Base-by-base conservation (phyloP, 495 filamentous ascomycete genomes). In the Chaetomidium leptoderma region DNA sequence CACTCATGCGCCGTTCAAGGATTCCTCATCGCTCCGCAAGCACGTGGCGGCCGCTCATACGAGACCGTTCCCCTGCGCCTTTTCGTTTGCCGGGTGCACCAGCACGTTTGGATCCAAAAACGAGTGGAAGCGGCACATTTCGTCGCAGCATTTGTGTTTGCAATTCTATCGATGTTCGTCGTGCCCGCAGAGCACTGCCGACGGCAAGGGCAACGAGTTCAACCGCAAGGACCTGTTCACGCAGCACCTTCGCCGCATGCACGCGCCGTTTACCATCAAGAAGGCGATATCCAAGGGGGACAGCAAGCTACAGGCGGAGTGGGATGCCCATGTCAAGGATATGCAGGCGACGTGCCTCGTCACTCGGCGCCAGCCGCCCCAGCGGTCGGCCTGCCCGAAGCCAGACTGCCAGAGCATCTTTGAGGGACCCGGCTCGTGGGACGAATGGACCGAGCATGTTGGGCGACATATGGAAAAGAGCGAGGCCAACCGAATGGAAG, bases 161-260 rank as follows among this genome's bases (percentile, higher is more conserved):
- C 85, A 85, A 37, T 91, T 86, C 70, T 98, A 89, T 70, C 84
- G 89, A 36, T 98, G 93, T 69, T 81, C 79, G 19, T 84, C 92
- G 24, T 83, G 89, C 33, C 83, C 82, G 6, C 77, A 81, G 21
- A 88, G 85, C 66, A 82, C 76, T 35, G 70, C 73, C 3, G 79
- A 82, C 52, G 78, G 80, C 27, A 83, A 82, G 55, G 79, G 78
- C 1, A 83, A 82, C 55, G 79, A 82, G 63, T 83, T 83, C 60
- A 96, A 96, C 73, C 88, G 92, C 60, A 97, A 97, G 70, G 92
- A 97, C 66, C 84, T 97, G 39, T 97, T 96, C 72, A 92, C 87
- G 0, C 91, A 96, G 63, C 92, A 97, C 64, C 77, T 95, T 10
- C 86, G 91, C n/a, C 88, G 92, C 44, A 96, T 96, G 92, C 92